Evolutionary conservation across 225 moss, liverwort and hornwort genomes (phyloP).

Genomic region (Polytrichum commune): DNA sequence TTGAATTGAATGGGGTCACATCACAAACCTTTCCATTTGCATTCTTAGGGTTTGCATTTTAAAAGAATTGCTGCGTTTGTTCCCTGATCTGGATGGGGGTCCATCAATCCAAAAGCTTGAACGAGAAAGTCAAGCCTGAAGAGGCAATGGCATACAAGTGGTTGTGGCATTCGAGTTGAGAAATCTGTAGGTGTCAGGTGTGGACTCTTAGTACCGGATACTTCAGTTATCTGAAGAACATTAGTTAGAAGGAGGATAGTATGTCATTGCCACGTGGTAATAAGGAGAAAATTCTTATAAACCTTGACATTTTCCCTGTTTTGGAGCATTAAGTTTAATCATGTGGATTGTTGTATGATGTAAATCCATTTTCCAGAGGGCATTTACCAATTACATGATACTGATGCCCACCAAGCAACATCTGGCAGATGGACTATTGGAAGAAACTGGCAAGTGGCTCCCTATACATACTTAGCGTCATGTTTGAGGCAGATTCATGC

Average conservation of each 20-base stretch:
- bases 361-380: slow-evolving; percentile 64
- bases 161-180: slow-evolving; percentile 79
- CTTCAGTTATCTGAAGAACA: no score
- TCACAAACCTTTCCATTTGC: no score
- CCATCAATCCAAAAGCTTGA: no score
- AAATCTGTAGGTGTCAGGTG: slow-evolving; percentile 94
- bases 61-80: no score
- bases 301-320: no score
- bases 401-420: slow-evolving; percentile 89
- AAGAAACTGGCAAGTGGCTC: slow-evolving; percentile 77
- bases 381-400: slow-evolving; percentile 92
- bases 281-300: no score
- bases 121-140: no score
- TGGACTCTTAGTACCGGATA: slow-evolving; percentile 2
- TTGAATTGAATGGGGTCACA: no score
- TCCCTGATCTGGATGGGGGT: no score
- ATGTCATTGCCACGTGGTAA: no score
- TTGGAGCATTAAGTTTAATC: not conserved
- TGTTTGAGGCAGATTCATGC: slow-evolving; percentile 22
- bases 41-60: no score
- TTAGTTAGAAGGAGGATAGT: no score
- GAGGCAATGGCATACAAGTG: not conserved
- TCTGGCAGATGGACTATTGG: slow-evolving; percentile 76
- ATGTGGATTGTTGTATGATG: not conserved
- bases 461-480: slow-evolving; percentile 29